Evolutionary conservation across 495 filamentous ascomycete genomes (phyloP).

Genomic region (Podospora appendiculata): DNA sequence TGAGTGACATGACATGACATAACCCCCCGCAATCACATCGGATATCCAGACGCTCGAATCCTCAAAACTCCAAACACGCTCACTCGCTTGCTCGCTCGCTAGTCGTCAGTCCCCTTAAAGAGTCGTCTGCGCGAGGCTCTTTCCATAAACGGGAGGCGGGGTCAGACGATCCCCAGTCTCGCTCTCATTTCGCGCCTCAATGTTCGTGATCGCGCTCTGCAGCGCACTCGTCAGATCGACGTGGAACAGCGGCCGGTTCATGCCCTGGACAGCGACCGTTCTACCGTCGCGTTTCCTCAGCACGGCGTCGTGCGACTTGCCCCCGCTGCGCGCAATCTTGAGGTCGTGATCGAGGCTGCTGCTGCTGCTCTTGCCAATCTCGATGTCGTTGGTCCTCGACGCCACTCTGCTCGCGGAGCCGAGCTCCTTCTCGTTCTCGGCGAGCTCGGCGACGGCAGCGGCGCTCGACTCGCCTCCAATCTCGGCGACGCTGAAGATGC

Average conservation of each 20-base stretch:
- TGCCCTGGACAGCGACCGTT: constrained; percentile 64
- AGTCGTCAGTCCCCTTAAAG: too few relatives aligned
- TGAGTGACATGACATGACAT: too few relatives aligned
- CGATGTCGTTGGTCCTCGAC: neutral
- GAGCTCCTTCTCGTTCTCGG: constrained; percentile 52
- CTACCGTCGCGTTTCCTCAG: too few relatives aligned
- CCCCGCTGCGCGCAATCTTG: constrained; percentile 3
- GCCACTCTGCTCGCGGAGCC: neutral
- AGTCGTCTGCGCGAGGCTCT: too few relatives aligned
- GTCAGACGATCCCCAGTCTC: too few relatives aligned
- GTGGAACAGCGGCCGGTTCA: constrained; percentile 91
- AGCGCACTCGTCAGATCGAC: constrained; percentile 87
- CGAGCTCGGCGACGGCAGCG: constrained; percentile 45
- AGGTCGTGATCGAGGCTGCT: neutral
- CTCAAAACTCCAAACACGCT: too few relatives aligned
- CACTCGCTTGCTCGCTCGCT: too few relatives aligned
- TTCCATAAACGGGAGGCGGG: too few relatives aligned
- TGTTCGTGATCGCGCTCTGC: constrained; percentile 80
- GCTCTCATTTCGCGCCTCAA: constrained; percentile 31
- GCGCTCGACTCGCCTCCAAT: constrained; percentile 66
- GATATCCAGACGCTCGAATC: too few relatives aligned
- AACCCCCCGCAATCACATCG: too few relatives aligned
- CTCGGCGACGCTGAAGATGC: constrained; percentile 93
- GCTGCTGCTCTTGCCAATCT: neutral
- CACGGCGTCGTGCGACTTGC: neutral